Evolutionary conservation across 2,329 filamentous ascomycete genomes (phyloP).

Genomic region (Pseudocercospora vitis): DNA sequence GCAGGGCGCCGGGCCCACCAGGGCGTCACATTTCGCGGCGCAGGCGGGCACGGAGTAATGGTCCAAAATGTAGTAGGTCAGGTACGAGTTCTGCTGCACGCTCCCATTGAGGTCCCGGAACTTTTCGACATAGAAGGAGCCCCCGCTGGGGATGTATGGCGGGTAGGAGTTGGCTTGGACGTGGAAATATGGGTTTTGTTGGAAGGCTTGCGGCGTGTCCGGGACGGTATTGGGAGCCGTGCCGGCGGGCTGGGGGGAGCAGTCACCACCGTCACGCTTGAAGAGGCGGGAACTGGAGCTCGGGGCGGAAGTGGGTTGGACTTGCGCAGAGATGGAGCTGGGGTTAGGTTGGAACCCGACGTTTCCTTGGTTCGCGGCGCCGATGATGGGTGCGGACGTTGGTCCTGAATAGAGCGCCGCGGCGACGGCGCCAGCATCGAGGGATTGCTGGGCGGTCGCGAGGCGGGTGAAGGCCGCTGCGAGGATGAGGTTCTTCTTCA

Average conservation of each 20-base stretch:
- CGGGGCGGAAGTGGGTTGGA: constrained; percentile 24
- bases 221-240: constrained; percentile 34
- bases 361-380: constrained; percentile 20
- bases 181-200: constrained; percentile 25
- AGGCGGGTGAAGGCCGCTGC: constrained; percentile 27
- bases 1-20: constrained; percentile 27
- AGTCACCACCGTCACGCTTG: constrained; percentile 37
- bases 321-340: constrained; percentile 19
- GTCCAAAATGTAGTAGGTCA: constrained; percentile 29
- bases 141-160: constrained; percentile 15
- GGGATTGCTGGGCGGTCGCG: constrained; percentile 29
- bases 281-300: constrained; percentile 10
- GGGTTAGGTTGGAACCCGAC: constrained; percentile 23
- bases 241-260: constrained; percentile 40
- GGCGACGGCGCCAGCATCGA: constrained; percentile 28
- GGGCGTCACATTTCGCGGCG: constrained; percentile 27
- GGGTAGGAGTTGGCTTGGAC: constrained; percentile 23
- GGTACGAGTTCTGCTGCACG: constrained; percentile 28
- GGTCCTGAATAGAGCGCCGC: constrained; percentile 24
- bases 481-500: constrained; percentile 23
- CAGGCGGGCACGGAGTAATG: constrained; percentile 28
- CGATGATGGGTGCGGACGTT: constrained; percentile 25
- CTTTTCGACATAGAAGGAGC: constrained; percentile 24
- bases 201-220: constrained; percentile 33
- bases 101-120: constrained; percentile 31